Evolutionary conservation across 1,284 basidiomycete genomes (phyloP), one percentile per base, ranked within the genome.

Genomic region (Hypsizygus ulmarius): DNA sequence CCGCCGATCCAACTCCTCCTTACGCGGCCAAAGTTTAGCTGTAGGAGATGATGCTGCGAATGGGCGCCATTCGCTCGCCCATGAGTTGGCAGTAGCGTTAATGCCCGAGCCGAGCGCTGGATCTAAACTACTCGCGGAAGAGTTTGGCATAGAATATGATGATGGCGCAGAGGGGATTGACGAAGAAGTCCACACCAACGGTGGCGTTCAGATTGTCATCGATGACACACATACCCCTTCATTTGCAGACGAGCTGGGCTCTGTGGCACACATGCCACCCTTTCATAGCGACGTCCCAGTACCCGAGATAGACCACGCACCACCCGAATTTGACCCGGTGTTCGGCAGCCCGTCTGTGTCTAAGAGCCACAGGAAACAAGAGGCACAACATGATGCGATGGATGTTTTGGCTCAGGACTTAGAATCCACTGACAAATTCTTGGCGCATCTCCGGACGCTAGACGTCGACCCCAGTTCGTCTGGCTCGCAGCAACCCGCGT

Each of bases 81-180:
- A 91, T 65, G 88, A 91, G 60, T 77, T 91, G 30, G 88, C 89
- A 5, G 79, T 83, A 25, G 88, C 88, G 15, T 74, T 91, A 41
- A 87, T 90, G 79, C 88, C 88, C 28, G 88, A 90, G 65, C 89
- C 88, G 0, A 84, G 76, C 47, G 74, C 78, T 29, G 78, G 84
- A 36, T 89, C 87, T 11, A 84, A 80, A 63, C 63, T 89, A 37
- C 72, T 91, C 8, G 86, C 87, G 16, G 88, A 90, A 62, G 89
- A 91, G 64, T 87, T 91, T 56, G 88, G 88, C 8, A 84, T 91
- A 53, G 89, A 91, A 61, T 90, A 87, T 57, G 88, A 91, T 52
- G 88, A 90, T 61, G 88, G 85, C 27, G 86, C 86, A 28, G 87
- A 90, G 67, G 87, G 85, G 33, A 88, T 87, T 52, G 87, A 86